A percentile compares a stretch with the other conserved stretches of the same genome.
These are phyloP conservation scores for Phytopythium montanum DNA, from an alignment of 352 stramenopile species.

Conservation along the genomic window DNA sequence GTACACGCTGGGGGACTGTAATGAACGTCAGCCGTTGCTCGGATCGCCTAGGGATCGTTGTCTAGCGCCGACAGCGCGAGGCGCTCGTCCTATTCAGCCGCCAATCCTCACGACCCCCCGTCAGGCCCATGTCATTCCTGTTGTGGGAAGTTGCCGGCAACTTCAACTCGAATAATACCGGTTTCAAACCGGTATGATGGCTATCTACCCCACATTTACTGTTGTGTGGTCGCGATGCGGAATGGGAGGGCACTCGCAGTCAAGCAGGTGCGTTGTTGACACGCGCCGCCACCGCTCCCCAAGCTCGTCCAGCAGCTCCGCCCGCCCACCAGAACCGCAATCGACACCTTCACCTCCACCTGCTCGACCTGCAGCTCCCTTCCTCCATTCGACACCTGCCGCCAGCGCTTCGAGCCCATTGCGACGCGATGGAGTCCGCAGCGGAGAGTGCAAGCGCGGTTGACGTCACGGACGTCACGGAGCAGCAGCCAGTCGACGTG, in stretches of 20 bases:
- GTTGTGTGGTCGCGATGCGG: background rate
- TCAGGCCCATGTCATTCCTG: background rate
- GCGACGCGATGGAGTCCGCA: background rate
- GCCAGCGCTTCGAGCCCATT: constrained; percentile 1
- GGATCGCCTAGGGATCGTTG: too few species aligned
- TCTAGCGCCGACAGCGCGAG: too few species aligned
- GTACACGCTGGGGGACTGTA: too few species aligned
- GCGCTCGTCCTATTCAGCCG: too few species aligned
- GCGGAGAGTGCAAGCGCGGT: background rate
- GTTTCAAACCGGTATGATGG: background rate
- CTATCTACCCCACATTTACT: background rate
- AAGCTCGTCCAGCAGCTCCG: background rate
- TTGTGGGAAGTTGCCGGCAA: background rate
- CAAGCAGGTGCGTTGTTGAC: background rate
- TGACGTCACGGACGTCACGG: background rate
- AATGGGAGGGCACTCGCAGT: background rate
- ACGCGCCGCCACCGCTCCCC: background rate
- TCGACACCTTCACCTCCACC: background rate
- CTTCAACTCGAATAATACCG: background rate
- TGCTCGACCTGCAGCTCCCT: background rate
- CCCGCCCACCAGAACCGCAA: background rate
- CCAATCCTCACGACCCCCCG: too few species aligned
- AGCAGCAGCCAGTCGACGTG: background rate
- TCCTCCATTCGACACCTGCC: background rate
- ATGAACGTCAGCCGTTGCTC: too few species aligned